phyloP scores from a whole-genome alignment of 345 rosid genomes.

The Pistacia atlantica region DNA sequence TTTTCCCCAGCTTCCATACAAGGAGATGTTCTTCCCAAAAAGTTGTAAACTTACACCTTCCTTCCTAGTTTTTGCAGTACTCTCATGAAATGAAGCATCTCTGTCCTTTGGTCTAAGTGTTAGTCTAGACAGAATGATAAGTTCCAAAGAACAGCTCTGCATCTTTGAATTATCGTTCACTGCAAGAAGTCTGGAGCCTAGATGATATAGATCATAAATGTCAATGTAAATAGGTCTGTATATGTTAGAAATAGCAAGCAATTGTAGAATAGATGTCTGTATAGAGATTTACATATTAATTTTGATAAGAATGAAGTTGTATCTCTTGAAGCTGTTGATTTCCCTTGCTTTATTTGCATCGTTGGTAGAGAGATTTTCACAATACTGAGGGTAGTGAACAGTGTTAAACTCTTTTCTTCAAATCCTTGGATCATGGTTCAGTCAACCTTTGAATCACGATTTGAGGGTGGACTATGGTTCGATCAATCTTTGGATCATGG shows the following conservation, averaged over 20 bases:
- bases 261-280: slow-evolving; percentile 16
- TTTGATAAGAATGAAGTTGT: not conserved
- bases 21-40: not conserved
- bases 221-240: slow-evolving; percentile 20
- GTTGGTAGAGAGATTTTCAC: not conserved
- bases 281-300: slow-evolving; percentile 4
- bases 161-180: not conserved
- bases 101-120: no score
- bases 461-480: no score
- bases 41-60: not conserved
- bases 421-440: no score
- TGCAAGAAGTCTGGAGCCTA: not conserved
- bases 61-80: not conserved
- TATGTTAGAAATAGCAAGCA: slow-evolving; percentile 20
- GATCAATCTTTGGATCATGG: no score
- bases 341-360: not conserved
- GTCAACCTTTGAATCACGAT: no score
- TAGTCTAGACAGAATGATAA: not conserved
- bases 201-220: not conserved
- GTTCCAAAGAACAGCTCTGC: not conserved
- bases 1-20: not conserved
- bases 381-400: no score
- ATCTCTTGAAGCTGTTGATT: not conserved
- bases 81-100: not conserved
- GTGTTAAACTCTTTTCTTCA: no score